Evolutionary conservation across 148 eudicot species (phyloP).

Genomic region (Tetragonia tetragonoides): DNA sequence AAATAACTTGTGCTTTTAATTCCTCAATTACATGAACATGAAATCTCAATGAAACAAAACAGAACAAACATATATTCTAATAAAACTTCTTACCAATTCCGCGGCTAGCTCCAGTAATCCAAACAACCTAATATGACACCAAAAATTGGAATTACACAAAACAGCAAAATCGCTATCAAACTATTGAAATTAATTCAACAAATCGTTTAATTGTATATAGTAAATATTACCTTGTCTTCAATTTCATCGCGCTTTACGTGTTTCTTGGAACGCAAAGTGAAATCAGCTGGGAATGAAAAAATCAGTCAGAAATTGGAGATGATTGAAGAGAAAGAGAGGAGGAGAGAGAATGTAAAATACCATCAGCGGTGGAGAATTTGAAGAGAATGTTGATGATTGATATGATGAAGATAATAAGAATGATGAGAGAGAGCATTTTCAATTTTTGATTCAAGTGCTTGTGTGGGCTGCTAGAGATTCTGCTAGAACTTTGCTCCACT

Average conservation of each 20-base stretch:
- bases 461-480: not conserved
- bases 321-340: not conserved
- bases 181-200: not conserved
- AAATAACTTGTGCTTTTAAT: too few species aligned
- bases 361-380: conserved; percentile 57
- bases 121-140: conserved; percentile 57
- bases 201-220: not conserved
- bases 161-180: not conserved
- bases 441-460: conserved; percentile 7
- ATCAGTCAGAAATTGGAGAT: not conserved
- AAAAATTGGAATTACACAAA: not conserved
- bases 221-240: conserved; percentile 63
- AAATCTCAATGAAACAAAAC: not conserved
- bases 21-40: not conserved
- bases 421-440: conserved; percentile 20
- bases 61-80: not conserved
- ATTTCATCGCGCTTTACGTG: conserved; percentile 62
- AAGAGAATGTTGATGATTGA: conserved; percentile 33
- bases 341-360: conserved; percentile 29
- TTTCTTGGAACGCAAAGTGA: conserved; percentile 63
- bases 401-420: conserved; percentile 25
- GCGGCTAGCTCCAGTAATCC: conserved; percentile 99
- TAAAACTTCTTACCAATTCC: conserved; percentile 62
- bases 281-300: conserved; percentile 48
- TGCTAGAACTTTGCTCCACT: not conserved